Conservation (phyloP, 768 basidiomycete species). For the Cubamyces sp. region DNA sequence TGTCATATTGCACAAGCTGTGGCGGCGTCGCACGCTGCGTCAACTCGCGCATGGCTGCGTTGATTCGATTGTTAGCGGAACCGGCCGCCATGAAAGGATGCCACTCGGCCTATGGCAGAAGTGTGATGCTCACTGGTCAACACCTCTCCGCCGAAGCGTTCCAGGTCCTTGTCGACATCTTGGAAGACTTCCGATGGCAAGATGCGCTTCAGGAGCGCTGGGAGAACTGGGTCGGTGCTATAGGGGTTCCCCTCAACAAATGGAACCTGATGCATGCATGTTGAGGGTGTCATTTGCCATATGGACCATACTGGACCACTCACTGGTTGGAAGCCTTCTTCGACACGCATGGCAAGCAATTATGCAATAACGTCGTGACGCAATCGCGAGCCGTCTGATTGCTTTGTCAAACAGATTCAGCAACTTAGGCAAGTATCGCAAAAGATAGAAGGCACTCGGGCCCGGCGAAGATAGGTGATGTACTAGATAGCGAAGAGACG, state of each 20-base stretch:
- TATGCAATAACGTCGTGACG: background rate
- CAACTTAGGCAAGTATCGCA: background rate
- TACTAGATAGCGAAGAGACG: too few species aligned
- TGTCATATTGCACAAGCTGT: conserved; percentile 67
- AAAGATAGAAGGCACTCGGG: too few species aligned
- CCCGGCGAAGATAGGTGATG: too few species aligned
- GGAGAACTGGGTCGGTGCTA: conserved; percentile 62
- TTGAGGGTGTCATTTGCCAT: background rate
- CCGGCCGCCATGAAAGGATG: background rate
- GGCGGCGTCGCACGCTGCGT: conserved; percentile 50
- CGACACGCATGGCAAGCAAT: conserved; percentile 53
- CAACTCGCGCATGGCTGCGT: conserved; percentile 57
- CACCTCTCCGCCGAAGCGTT: conserved; percentile 58
- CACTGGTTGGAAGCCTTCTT: conserved; percentile 70
- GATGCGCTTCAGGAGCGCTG: conserved; percentile 58
- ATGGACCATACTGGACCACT: conserved; percentile 14
- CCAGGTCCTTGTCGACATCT: conserved; percentile 65
- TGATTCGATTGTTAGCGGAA: background rate
- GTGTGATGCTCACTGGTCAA: conserved; percentile 46
- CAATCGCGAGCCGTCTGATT: background rate
- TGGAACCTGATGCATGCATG: conserved; percentile 44
- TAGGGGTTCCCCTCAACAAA: conserved; percentile 65
- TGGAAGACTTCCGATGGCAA: conserved; percentile 50
- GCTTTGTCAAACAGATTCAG: background rate
- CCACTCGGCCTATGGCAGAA: background rate